Evolutionary conservation across 2,329 filamentous ascomycete genomes (phyloP), one percentile per base, ranked within the genome.

Genomic region (Daldinia sp.): DNA sequence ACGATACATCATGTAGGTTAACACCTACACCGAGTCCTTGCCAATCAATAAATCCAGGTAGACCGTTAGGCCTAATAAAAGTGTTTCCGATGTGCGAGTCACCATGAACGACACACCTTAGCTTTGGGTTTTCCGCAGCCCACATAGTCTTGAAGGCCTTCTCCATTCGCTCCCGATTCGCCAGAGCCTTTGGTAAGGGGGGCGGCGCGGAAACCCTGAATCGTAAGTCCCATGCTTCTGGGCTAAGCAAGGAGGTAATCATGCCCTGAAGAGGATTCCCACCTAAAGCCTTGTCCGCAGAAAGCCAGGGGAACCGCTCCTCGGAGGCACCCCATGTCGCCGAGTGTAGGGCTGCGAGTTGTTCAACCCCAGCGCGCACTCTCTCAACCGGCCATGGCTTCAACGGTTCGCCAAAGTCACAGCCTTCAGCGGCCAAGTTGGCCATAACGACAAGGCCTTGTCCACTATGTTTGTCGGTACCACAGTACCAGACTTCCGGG

Each of bases 21-120:
- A 61, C 52, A 6, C 58, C 52, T 2, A 48, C 47, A 19, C 39
- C n/a, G 10, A 52, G 17, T 4, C 15, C 37, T 27, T 61, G 58
- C 52, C 58, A 61, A 25, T 61, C 58, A 6, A 61, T 47, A 7
- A 61, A 61, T 34, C 58, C 58, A 3, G 58, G 58, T 2, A 21
- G 47, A 5, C 58, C 58, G 34, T 61, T 47, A 19, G 58, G 34
- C 5, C 52, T 34, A 15, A 61, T 57, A 25, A 61, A 57, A 0
- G 58, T 61, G 27, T 57, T 61, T 35, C 58, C 58, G n/a, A 61
- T 48, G 17, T 61, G 58, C 17, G 58, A n/a, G 27, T 61, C 58
- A 11, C 58, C 58, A 23, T 61, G 58, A 17, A 52, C 1, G 11
- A 61, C 23, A 9, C 50, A 56, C 6, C 17, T 52, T 9, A 61